Percentiles rank a stretch among this genome's conserved stretches.
phyloP scores from a whole-genome alignment of 2,329 filamentous ascomycete genomes.

The Fusarium sp. region DNA sequence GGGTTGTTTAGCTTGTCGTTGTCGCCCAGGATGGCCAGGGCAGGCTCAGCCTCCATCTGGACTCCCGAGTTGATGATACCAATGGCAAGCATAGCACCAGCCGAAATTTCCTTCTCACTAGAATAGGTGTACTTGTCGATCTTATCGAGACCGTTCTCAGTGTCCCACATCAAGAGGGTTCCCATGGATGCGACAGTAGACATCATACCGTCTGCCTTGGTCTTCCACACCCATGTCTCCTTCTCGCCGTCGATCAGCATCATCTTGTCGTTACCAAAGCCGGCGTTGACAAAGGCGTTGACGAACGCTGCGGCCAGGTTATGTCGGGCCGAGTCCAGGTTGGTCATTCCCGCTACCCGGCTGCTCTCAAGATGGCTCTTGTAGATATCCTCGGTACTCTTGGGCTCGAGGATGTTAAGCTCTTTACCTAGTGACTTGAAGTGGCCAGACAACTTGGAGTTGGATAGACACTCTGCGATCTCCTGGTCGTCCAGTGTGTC shows the following conservation, averaged over 20 bases:
- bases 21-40: constrained; percentile 86
- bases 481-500: constrained; percentile 78
- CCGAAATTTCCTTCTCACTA: constrained; percentile 83
- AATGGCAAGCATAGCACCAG: constrained; percentile 91
- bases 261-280: constrained; percentile 96
- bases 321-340: constrained; percentile 94
- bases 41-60: constrained; percentile 88
- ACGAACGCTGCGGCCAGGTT: constrained; percentile 97
- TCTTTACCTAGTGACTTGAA: constrained; percentile 96
- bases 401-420: constrained; percentile 95
- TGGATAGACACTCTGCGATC: constrained; percentile 85
- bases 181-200: constrained; percentile 95
- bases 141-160: constrained; percentile 90
- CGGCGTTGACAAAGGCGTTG: constrained; percentile 96
- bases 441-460: constrained; percentile 87
- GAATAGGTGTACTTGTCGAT: constrained; percentile 95
- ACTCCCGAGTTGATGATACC: constrained; percentile 97
- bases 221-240: constrained; percentile 98
- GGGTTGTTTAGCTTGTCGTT: constrained; percentile 82
- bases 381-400: constrained; percentile 98
- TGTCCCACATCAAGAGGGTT: constrained; percentile 92
- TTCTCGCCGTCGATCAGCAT: constrained; percentile 93
- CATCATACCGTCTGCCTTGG: constrained; percentile 97
- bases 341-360: constrained; percentile 90
- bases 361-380: constrained; percentile 98